A percentile compares a stretch with the other conserved stretches of the same genome.
Evolutionary conservation across 2,329 filamentous ascomycete species (phyloP).

Genomic region (Didymella pinodella): DNA sequence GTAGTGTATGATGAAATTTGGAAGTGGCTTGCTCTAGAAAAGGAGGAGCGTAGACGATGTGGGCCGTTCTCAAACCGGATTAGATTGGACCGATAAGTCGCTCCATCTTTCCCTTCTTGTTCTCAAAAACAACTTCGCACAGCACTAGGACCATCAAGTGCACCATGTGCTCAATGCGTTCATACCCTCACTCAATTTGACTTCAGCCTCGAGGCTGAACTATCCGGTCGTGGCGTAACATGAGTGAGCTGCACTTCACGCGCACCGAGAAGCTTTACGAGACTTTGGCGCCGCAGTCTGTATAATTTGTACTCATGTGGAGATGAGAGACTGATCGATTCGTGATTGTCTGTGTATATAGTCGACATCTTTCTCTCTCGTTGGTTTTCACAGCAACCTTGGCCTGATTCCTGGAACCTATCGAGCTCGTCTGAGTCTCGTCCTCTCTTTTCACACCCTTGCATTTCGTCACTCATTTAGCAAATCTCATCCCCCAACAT

Average conservation of each 20-base stretch:
- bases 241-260: constrained; percentile 2
- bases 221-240: not conserved
- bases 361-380: no score
- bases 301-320: not conserved
- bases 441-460: not conserved
- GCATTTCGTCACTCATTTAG: not conserved
- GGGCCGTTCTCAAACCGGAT: not conserved
- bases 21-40: constrained; percentile 3
- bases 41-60: not conserved
- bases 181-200: not conserved
- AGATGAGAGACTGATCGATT: not conserved
- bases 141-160: not conserved
- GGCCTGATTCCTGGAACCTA: not conserved
- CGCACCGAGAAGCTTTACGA: constrained; percentile 5
- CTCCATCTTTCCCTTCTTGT: not conserved
- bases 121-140: not conserved
- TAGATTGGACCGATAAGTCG: not conserved
- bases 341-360: not conserved
- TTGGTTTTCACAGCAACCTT: not conserved
- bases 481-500: not conserved
- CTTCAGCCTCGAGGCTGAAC: not conserved
- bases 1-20: not conserved
- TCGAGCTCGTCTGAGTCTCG: constrained; percentile 1
- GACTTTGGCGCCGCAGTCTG: not conserved
- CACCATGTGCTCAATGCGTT: not conserved